Evolutionary conservation across 163 green algal genomes (phyloP), one percentile per base, ranked within the genome.

Genomic region (Prototheca stagnorum): DNA sequence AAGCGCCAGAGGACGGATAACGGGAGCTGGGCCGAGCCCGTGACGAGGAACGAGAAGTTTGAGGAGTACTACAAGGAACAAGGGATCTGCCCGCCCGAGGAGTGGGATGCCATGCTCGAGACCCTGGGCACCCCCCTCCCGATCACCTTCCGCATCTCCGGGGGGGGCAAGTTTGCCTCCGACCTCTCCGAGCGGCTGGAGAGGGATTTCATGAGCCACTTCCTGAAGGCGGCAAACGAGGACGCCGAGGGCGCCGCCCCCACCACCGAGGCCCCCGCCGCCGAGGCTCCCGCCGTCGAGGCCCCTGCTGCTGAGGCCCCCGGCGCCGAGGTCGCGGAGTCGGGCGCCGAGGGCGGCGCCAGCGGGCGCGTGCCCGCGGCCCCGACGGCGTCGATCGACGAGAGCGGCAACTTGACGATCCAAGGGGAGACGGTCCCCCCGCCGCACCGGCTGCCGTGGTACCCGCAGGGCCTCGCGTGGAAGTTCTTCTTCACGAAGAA

Each of bases 81-180:
- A 53, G 59, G 29, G 5, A 46, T 61, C 22, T 61, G 44, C 48
- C 29, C 52, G 17, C 36, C 45, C 19, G 39, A 50, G 6, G 82
- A 99, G 55, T 99, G 85, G 83, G 73, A 88, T 2, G 62, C 44
- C 0, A 96, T 99, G 54, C 53, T 99, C 37, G 50, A 44, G 0
- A 57, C 53, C 14, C 65, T 98, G 26, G 61, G 70, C 22, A 72
- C 41, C 24, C 77, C 73, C 28, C 72, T 99, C 53, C 90, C 90
- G 11, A 82, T 82, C 27, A 95, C 85, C 5, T 97, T 99, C 67
- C 75, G 90, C 44, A 97, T 99, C 66, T 97, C 97, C 58, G 89
- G 88, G 60, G 73, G 50, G 23, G 86, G 86, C 39, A 59, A 69
- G 26, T 93, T 91, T 74, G 88, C 88, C 0, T 59, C 71, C 26